Base-by-base conservation (phyloP, 2,329 filamentous ascomycete species). In the Neospermospora avenae region DNA sequence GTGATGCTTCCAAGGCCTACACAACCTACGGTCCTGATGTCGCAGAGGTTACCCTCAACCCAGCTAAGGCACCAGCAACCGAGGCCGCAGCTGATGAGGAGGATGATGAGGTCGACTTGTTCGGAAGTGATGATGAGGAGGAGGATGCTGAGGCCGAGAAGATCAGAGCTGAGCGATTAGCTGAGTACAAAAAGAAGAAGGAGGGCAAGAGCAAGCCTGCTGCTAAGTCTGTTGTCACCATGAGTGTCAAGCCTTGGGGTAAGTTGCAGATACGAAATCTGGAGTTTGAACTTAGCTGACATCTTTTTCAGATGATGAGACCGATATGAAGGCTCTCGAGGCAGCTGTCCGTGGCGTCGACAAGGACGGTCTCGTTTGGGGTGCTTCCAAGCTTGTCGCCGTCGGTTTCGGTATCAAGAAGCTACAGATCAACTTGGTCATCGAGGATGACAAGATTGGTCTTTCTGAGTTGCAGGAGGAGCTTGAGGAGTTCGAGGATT, bases 191-290 rank as follows among this genome's bases (percentile, higher is more conserved):
- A 77, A 90, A 91, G 83, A 98, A 98, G 90, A 97, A 97, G 89
- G 91, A 89, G 70, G 84, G 84, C 77, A 96, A 96, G 86, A 80
- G 83, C 68, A 97, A 98, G 91, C 83, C 86, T 70, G 87, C 88
- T 65, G 95, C 95, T 76, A 99, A 99, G 86, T 98, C 93, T 63
- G 82, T 98, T 65, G 92, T 98, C 73, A 98, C 92, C 68, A 73
- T 99, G 69, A 93, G 98, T 73, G 90, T 99, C 69, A 99, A 99
- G 87, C 95, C 95, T 74, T 98, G 95, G 93, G 95, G 93, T 96
- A 89, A 70, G 90, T 82, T 64, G 52, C 60, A 41, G 53, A 42
- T 57, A 5, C 4, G 4, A 16, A 14, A 18, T 22, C 6, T 22
- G 22, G 6, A 2, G 14, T 2, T 31, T 31, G 28, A 10, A 18